Base-by-base conservation (phyloP, 2,329 filamentous ascomycete species). In the Setomelanomma holmii region DNA sequence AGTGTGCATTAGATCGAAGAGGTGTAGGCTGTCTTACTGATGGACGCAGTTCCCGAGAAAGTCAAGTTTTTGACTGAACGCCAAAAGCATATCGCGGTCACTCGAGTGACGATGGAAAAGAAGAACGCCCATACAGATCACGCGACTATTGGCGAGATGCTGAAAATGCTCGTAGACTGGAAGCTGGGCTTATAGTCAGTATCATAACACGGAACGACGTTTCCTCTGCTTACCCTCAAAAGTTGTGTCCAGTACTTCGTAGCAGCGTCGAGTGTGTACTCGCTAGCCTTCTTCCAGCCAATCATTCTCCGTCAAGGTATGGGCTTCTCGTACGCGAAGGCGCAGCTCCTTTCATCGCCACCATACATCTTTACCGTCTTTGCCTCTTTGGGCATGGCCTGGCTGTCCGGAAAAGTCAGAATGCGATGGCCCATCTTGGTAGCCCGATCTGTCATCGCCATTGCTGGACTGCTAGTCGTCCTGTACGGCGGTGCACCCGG, bases 191-290 rank as follows among this genome's bases (percentile, higher is more conserved):
- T 67, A 14, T 71, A 68, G 62, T 67, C 39, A 50, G 61, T 58
- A 36, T 4, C 4, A 6, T 16, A 61, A 19, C 10, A n/a, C 6
- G 11, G 34, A 7, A 36, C 27, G 2, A 30, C n/a, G n/a, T n/a
- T n/a, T n/a, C n/a, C n/a, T 36, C 34, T 36, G 34, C 34, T 36
- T 7, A 36, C 16, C 16, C 8, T 16, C 6, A n/a, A 10, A n/a
- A 66, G 62, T 53, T 64, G 56, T 4, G 20, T 72, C 4, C 64
- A 70, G 38, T 69, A 70, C 56, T 72, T 71, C 42, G 61, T 71
- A 3, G 62, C 60, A 5, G 67, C 63, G 1, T 70, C 67, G 3
- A 64, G 54, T 19, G 61, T 66, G 1, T 67, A 67, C 47, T 63
- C 62, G 2, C 35, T 64, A n/a, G 55, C 57, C 4, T 66, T 63